Conservation (phyloP, 1,284 basidiomycete genomes). For the Trichosporon ovoides region DNA sequence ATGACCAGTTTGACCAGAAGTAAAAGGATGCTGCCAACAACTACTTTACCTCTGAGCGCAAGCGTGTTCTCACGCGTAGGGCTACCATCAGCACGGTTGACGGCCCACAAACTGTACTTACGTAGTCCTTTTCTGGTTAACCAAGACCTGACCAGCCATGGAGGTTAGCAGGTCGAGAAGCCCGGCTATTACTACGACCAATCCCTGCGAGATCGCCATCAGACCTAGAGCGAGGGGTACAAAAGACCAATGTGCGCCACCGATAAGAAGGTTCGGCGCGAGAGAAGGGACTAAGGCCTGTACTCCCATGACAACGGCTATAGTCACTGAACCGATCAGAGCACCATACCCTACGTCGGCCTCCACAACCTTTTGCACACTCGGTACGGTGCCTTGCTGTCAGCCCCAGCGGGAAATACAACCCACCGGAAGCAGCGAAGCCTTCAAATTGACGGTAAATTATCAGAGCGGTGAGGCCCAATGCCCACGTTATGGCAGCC, state of each 20-base stretch:
- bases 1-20: neutral
- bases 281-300: constrained; percentile 11
- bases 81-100: neutral
- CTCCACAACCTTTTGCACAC: neutral
- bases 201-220: neutral
- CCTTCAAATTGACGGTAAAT: constrained; percentile 50
- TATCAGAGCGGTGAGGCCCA: constrained; percentile 59
- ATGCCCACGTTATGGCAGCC: constrained; percentile 62
- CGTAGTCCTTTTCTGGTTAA: neutral
- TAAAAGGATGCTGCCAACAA: neutral
- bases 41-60: neutral
- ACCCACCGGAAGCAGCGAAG: neutral
- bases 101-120: neutral
- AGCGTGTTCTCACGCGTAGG: neutral
- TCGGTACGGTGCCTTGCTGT: neutral
- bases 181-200: neutral
- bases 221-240: neutral
- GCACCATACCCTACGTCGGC: neutral
- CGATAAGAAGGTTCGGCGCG: neutral
- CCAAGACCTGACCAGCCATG: neutral
- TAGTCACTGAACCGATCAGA: neutral
- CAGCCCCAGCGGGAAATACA: too few species aligned
- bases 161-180: neutral
- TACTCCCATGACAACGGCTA: neutral
- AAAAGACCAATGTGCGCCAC: neutral